phyloP scores from a whole-genome alignment of 2,329 filamentous ascomycete species.

The Xylariaceae sp. region DNA sequence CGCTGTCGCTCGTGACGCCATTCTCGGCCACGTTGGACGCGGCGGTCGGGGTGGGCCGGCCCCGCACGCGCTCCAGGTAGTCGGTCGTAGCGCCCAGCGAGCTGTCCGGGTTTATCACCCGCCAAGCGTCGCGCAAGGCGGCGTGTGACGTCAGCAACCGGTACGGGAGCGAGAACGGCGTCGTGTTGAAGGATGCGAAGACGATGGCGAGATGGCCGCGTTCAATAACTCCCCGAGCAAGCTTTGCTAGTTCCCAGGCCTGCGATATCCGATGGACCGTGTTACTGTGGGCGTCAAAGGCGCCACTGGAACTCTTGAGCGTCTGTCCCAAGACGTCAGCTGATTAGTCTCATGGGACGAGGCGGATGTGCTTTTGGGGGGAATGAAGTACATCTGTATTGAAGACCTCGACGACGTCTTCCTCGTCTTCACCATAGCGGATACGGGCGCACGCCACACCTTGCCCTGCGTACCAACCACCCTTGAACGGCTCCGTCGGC shows the following conservation, averaged over 20 bases:
- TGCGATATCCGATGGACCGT: constrained; percentile 86
- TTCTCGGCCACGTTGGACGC: constrained; percentile 74
- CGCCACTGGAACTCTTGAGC: constrained; percentile 81
- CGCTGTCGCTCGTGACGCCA: constrained; percentile 80
- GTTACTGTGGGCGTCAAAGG: constrained; percentile 72
- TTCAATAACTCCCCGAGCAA: constrained; percentile 75
- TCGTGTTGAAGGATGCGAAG: constrained; percentile 94
- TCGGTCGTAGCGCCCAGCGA: constrained; percentile 70
- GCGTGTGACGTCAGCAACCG: constrained; percentile 73
- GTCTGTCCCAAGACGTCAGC: constrained; percentile 39
- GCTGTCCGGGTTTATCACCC: constrained; percentile 74
- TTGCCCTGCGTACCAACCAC: constrained; percentile 96
- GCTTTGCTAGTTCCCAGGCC: constrained; percentile 89
- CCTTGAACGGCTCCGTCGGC: constrained; percentile 87
- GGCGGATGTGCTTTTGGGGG: not conserved
- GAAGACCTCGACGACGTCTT: constrained; percentile 79
- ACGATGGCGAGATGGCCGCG: constrained; percentile 78
- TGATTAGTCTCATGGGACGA: not conserved
- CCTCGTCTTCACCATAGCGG: constrained; percentile 56
- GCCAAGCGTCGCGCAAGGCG: constrained; percentile 79
- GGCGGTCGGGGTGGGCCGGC: constrained; percentile 65
- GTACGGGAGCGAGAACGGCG: constrained; percentile 80
- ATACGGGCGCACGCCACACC: constrained; percentile 82
- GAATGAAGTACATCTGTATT: constrained; percentile 65
- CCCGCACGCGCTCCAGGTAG: constrained; percentile 59